Percentiles rank a stretch among this genome's conserved stretches.
Evolutionary conservation across 768 basidiomycete genomes (phyloP).

Genomic region (Tephrocybe rancida): DNA sequence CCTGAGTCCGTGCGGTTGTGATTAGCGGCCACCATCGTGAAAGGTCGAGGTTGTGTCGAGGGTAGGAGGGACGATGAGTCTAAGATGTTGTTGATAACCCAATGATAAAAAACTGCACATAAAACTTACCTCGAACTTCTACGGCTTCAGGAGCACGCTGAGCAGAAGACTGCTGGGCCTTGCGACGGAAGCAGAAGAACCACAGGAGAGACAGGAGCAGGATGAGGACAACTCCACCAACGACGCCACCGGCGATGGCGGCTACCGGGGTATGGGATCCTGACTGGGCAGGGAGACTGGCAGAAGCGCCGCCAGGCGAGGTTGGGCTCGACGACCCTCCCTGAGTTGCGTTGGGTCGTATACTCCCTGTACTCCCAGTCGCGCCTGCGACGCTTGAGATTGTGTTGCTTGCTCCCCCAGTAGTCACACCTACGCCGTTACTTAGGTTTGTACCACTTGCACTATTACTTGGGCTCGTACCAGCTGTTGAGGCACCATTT

Average conservation of each 20-base stretch:
- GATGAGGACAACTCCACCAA: slow-evolving; percentile 4
- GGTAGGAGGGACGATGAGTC: not conserved
- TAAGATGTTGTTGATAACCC: too few species aligned
- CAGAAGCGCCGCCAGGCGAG: not conserved
- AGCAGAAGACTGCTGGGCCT: not conserved
- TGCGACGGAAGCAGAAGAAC: not conserved
- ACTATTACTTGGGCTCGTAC: too few species aligned
- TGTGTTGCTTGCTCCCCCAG: not conserved
- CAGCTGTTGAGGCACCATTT: too few species aligned
- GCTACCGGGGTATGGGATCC: not conserved
- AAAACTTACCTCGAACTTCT: not conserved
- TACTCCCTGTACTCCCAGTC: too few species aligned
- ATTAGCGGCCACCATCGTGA: not conserved
- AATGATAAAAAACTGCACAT: too few species aligned
- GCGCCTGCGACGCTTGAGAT: not conserved
- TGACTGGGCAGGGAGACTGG: not conserved
- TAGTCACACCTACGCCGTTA: too few species aligned
- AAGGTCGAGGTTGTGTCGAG: not conserved
- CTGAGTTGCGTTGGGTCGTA: not conserved
- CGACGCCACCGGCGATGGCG: slow-evolving; percentile 3
- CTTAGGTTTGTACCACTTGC: too few species aligned
- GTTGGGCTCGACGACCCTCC: not conserved
- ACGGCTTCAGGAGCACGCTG: not conserved
- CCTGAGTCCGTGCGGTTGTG: not conserved
- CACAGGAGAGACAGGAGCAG: not conserved